Conservation (phyloP, 1,284 basidiomycete genomes). For the Filobasidium uniguttulatum region DNA sequence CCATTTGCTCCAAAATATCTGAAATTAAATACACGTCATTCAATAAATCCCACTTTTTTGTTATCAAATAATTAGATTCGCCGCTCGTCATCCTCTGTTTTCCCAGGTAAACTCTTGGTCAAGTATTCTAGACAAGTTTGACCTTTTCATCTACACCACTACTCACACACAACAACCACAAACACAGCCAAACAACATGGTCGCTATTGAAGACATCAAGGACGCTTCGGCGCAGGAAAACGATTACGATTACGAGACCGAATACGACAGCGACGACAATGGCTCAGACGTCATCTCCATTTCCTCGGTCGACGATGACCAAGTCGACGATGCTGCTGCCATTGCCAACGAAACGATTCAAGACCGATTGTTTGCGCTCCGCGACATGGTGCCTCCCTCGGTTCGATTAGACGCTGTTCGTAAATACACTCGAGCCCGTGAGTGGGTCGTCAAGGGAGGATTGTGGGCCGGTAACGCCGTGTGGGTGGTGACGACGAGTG, state of each 20-base stretch:
- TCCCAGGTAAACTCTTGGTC: too few species aligned
- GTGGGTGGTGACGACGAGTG: conserved; percentile 90
- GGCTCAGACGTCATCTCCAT: conserved; percentile 9
- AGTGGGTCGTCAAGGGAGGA: conserved; percentile 43
- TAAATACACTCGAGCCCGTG: conserved; percentile 49
- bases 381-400: conserved; percentile 85
- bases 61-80: too few species aligned
- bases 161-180: neutral
- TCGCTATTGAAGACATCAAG: conserved; percentile 36
- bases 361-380: conserved; percentile 78
- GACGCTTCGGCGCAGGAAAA: conserved; percentile 21
- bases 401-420: conserved; percentile 63
- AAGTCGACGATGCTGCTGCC: conserved; percentile 25
- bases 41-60: too few species aligned
- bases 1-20: neutral
- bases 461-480: conserved; percentile 73
- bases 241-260: conserved; percentile 26
- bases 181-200: conserved; percentile 19
- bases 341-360: conserved; percentile 55
- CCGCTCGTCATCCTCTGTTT: too few species aligned
- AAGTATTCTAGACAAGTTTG: too few species aligned
- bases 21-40: neutral
- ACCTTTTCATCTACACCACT: neutral
- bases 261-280: conserved; percentile 25
- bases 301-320: conserved; percentile 19